Conservation (phyloP, 345 rosid species). For the Pistacia vera region DNA sequence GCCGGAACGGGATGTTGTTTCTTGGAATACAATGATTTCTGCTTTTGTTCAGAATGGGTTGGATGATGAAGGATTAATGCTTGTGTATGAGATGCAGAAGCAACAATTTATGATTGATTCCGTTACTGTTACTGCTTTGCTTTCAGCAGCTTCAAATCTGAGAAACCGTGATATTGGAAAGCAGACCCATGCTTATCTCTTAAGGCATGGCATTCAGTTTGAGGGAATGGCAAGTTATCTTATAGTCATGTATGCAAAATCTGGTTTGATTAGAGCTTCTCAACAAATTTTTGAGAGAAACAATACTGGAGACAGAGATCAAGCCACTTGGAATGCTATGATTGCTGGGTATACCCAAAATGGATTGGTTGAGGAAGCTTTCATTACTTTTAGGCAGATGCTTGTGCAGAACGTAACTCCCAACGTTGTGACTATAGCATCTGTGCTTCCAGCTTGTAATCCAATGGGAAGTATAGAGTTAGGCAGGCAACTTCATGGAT, state of each 20-base stretch:
- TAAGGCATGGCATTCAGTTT: slow-evolving; percentile 61
- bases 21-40: slow-evolving; percentile 90
- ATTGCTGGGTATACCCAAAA: slow-evolving; percentile 82
- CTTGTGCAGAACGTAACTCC: slow-evolving; percentile 58
- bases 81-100: slow-evolving; percentile 82
- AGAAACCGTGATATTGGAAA: slow-evolving; percentile 66
- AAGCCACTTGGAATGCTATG: slow-evolving; percentile 91
- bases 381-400: slow-evolving; percentile 58
- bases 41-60: slow-evolving; percentile 81
- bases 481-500: slow-evolving; percentile 83
- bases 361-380: slow-evolving; percentile 59
- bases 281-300: slow-evolving; percentile 46
- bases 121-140: slow-evolving; percentile 75
- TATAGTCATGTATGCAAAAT: slow-evolving; percentile 87
- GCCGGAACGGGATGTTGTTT: slow-evolving; percentile 71
- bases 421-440: slow-evolving; percentile 73
- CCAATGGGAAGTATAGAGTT: slow-evolving; percentile 57
- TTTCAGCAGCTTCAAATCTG: slow-evolving; percentile 89
- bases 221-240: slow-evolving; percentile 85
- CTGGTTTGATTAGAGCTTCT: slow-evolving; percentile 62
- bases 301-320: slow-evolving; percentile 47
- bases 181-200: slow-evolving; percentile 79
- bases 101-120: slow-evolving; percentile 64
- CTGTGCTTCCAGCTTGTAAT: slow-evolving; percentile 81
- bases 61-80: slow-evolving; percentile 86